Conservation (phyloP, 305 asterid species). For the Fraxinus floribunda region DNA sequence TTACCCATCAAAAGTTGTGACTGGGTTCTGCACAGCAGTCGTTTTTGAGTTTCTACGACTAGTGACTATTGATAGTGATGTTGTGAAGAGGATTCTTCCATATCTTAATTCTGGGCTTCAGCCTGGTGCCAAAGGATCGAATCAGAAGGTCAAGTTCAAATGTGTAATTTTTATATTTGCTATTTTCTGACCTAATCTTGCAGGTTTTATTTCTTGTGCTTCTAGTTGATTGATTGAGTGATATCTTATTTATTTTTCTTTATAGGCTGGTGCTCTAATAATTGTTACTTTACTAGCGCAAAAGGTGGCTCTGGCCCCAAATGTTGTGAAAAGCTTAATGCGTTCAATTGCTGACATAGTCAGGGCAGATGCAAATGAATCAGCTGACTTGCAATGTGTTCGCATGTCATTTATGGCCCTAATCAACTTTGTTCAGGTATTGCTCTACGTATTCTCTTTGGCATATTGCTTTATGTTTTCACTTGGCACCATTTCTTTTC, state of each 20-base stretch:
- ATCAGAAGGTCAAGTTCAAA: constrained; percentile 64
- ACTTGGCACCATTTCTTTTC: constrained; percentile 12
- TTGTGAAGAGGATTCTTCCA: constrained; percentile 67
- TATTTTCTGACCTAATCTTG: not conserved
- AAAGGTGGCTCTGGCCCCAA: constrained; percentile 61
- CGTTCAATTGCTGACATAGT: constrained; percentile 62
- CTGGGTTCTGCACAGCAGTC: constrained; percentile 77
- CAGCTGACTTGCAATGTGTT: constrained; percentile 62
- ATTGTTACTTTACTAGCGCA: constrained; percentile 78
- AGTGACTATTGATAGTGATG: constrained; percentile 48
- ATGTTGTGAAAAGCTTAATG: constrained; percentile 62
- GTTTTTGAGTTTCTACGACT: constrained; percentile 70
- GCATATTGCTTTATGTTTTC: not conserved
- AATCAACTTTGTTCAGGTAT: constrained; percentile 85
- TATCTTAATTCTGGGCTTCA: constrained; percentile 67
- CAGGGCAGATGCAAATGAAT: constrained; percentile 53
- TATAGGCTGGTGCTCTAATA: constrained; percentile 87
- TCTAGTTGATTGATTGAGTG: constrained; percentile 14
- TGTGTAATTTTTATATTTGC: not conserved
- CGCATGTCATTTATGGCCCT: constrained; percentile 76
- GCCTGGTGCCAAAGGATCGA: constrained; percentile 44
- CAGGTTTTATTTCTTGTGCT: not conserved
- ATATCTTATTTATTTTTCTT: constrained; percentile 9
- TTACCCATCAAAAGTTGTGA: constrained; percentile 58
- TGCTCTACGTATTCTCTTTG: not conserved